Base-by-base conservation (phyloP, 2,329 filamentous ascomycete genomes). In the Aschersonia sp. region DNA sequence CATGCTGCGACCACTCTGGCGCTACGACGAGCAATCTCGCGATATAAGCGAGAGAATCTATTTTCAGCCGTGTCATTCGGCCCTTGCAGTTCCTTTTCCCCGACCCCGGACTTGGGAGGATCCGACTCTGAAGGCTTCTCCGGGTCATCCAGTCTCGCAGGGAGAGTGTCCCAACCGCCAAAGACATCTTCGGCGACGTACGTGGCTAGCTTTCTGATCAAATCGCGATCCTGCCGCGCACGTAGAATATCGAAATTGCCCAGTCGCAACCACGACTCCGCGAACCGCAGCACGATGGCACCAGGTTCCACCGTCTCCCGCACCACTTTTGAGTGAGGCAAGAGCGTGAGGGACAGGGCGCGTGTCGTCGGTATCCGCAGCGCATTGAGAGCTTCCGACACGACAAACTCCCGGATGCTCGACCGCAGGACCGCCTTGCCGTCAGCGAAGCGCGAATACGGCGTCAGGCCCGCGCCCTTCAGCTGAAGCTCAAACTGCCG, bases 231-330 rank as follows among this genome's bases (percentile, higher is more conserved):
- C 32, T 86, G 85, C 22, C 92, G 75, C 4, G 84, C 82, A 40
- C 88, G 79, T 7, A 89, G 74, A n/a, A 98, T 74, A 58, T 98
- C 94, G 59, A 98, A 98, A 22, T 84, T 97, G n/a, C 92, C 92
- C 45, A 98, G 79, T 30, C 92, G 76, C 43, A 98, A 66, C 92
- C 92, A 98, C 14, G 77, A 83, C 62, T 95, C 81, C 1, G 92
- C 92, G 59, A 95, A 95, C 9, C 92, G 79, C 31, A 87, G 76
- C 10, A 98, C 92, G 50, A 98, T 92, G 8, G 92, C 92, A 11
- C 88, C 90, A 0, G 90, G 88, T 63, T 98, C 92, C 2, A 84
- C 65, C 4, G 76, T 77, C 67, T 98, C 92, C 48, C 92, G 76
- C 35, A 80, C 62, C 0, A 95, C 89, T 51, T 74, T 79, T 32